phyloP scores from a whole-genome alignment of 75 land plant genomes.

The Picea glauca region DNA sequence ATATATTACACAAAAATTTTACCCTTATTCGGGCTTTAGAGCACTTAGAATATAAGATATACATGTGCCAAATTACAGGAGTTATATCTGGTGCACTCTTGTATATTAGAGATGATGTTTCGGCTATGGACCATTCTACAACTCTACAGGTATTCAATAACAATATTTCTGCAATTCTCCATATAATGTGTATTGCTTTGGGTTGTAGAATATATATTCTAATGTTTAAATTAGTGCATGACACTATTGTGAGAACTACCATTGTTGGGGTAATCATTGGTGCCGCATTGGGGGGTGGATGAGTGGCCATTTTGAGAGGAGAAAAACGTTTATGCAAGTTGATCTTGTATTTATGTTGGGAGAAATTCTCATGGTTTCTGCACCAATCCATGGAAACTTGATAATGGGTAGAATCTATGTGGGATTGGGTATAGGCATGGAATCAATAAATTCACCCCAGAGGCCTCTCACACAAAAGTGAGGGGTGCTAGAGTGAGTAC shows the following conservation, averaged over 20 bases:
- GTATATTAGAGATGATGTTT: constrained; percentile 69
- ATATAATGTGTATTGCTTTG: no score
- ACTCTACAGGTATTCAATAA: constrained; percentile 49
- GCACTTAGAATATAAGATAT: no score
- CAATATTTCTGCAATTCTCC: no score
- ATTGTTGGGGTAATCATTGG: constrained; percentile 86
- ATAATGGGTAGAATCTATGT: constrained; percentile 64
- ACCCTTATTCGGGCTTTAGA: no score
- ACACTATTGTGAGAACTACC: constrained; percentile 81
- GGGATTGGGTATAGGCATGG: constrained; percentile 82
- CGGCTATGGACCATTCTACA: constrained; percentile 41
- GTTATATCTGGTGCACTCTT: constrained; percentile 82
- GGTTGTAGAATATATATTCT: background rate
- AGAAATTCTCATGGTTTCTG: constrained; percentile 66
- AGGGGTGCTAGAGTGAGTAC: constrained; percentile 77
- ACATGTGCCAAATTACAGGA: constrained; percentile 22
- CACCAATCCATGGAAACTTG: constrained; percentile 38
- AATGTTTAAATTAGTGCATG: constrained; percentile 25
- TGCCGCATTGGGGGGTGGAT: constrained; percentile 74
- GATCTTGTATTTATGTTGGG: constrained; percentile 69
- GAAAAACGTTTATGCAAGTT: constrained; percentile 36
- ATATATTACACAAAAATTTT: no score
- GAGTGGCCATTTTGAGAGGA: constrained; percentile 60
- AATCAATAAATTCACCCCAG: constrained; percentile 82
- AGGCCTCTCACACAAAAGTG: constrained; percentile 69